Base-by-base conservation (phyloP, 106 monocot species). In the Dioscorea zingiberensis region DNA sequence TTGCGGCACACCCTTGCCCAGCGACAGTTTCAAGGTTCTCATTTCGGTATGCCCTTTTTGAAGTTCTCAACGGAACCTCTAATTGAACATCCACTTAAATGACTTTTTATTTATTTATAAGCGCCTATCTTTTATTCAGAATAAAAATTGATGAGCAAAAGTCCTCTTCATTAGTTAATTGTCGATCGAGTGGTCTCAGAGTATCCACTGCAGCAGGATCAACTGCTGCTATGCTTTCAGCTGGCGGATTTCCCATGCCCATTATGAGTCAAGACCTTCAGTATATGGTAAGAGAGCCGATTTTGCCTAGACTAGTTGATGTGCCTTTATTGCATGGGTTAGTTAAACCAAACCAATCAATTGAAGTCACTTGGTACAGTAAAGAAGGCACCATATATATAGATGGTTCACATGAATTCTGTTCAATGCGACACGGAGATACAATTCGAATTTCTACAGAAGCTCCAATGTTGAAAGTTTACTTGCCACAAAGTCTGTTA, bases 1-100 rank as follows among this genome's bases (percentile, higher is more conserved):
- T 98, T 21, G 67, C 89, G 27, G 74, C 89, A 14, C 88, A 97
- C 73, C 92, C 97, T 53, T 97, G 86, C 70, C 92, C 97, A 10
- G 92, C 97, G 68, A 58, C 81, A 13, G 92, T 98, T n/a, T 98
- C 97, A 25, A 83, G 92, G 13, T 98, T 98, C 74, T 98, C 97
- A 54, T 89, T 89, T 76, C 68, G 88, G 97, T 98, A 76, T 28
- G 45, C 2, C 4, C 51, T 56, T n/a, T 47, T 27, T 27, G 8
- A 7, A 4, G 0, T 11, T 38, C 19, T 47, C 7, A 18, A 3
- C 25, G n/a, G 21, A n/a, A n/a, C n/a, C n/a, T 38, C 38, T 38
- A 38, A 38, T 38, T 38, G 38, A 8, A 38, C 38, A 38, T 38
- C 10, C 38, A 38, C 38, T 38, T 38, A 38, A 38, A 38, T 6